Evolutionary conservation across 1,284 basidiomycete species (phyloP), one percentile per base, ranked within the genome.

Genomic region (Ustilago bromivora): DNA sequence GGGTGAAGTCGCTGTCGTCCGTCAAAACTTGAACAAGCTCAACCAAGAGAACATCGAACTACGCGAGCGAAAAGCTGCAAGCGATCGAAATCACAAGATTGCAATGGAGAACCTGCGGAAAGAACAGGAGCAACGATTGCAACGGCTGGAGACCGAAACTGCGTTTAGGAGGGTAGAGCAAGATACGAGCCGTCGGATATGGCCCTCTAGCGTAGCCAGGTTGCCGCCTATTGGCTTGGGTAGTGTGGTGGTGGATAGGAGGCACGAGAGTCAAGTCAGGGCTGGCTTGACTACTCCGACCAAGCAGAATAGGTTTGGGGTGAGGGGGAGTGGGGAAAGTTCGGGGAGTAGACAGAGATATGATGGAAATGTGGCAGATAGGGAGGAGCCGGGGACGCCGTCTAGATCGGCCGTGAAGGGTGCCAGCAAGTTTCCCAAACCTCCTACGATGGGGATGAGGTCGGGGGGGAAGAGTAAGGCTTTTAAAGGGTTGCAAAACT

Each of bases 111-210:
- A 69, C 3, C 23, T 81, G 13, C 73, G 80, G 15, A 70, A 72
- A 38, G 81, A 82, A 6, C 76, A 82, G 38, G 66, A 76, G 57
- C 56, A 74, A 6, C 71, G 66, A 31, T 64, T 82, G 9, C 76
- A 81, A 32, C 66, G 72, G 15, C 71, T 82, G 10, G 81, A 82
- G 52, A 80, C 81, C 19, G 72, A 71, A 28, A 72, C 77, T 9
- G 74, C 81, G 28, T 82, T 82, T 35, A 66, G 81, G 32, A 70
- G 81, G 35, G 79, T 82, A 43, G 81, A 82, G 43, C 81, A 82
- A 62, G 81, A 82, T 43, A 79, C 81, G 6, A 77, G 67, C 41
- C 73, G 79, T 10, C 73, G 75, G 12, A 72, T 74, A 41, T 82
- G 81, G 81, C 79, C 81, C 2, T 79, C 81, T 7, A 76, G 75